These are phyloP conservation scores for Chiua virens DNA, from an alignment of 768 basidiomycete species.

Conservation along the genomic window DNA sequence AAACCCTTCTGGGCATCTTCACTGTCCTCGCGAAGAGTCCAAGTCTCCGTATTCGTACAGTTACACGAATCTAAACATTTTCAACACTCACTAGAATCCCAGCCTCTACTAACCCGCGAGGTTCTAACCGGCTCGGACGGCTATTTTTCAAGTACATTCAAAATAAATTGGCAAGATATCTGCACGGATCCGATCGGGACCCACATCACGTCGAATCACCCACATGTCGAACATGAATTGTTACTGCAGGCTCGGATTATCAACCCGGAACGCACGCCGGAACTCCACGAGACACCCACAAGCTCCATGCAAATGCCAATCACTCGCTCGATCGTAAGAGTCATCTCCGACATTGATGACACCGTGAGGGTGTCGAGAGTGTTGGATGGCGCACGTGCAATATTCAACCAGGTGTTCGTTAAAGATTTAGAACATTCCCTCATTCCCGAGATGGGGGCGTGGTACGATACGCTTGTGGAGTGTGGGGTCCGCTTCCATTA, in stretches of 20 bases:
- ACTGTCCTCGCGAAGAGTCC: constrained; percentile 60
- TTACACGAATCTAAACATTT: constrained; percentile 19
- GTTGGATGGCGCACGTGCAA: constrained; percentile 72
- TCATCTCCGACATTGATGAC: constrained; percentile 95
- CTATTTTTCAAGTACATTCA: constrained; percentile 64
- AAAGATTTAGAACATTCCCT: constrained; percentile 75
- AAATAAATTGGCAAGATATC: constrained; percentile 68
- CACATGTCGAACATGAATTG: constrained; percentile 42
- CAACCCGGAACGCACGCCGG: constrained; percentile 39
- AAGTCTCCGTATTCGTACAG: constrained; percentile 57
- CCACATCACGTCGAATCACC: constrained; percentile 58
- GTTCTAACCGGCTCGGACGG: constrained; percentile 68
- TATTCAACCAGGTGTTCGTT: constrained; percentile 92
- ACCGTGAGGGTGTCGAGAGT: constrained; percentile 73
- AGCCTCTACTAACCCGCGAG: constrained; percentile 50
- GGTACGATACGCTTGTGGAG: constrained; percentile 71
- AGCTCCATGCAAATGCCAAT: constrained; percentile 44
- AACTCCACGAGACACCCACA: constrained; percentile 35
- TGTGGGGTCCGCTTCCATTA: constrained; percentile 83
- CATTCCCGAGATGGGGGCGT: constrained; percentile 81
- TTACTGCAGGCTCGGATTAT: constrained; percentile 52
- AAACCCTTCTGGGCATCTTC: constrained; percentile 81
- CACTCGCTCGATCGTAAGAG: constrained; percentile 63
- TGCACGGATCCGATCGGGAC: constrained; percentile 58
- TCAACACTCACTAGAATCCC: constrained; percentile 31